Percentiles rank a stretch among this genome's conserved stretches.
Conservation (phyloP, 106 monocot species). For the Xerophyta viscosa region DNA sequence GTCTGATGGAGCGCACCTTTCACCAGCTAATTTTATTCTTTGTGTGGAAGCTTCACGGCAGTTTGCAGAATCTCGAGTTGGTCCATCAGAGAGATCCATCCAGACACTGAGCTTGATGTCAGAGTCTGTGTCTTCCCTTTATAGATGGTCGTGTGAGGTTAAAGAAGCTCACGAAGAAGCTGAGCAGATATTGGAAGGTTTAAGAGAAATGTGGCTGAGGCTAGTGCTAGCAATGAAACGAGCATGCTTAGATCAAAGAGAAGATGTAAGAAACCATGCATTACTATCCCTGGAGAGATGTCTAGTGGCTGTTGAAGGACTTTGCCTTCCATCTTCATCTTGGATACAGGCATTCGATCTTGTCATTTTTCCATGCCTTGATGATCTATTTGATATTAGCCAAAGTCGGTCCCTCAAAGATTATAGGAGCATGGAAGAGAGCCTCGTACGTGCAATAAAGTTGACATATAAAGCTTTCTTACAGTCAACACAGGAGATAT, state of each 20-base stretch:
- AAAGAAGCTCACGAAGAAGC: conserved; percentile 38
- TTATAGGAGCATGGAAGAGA: conserved; percentile 58
- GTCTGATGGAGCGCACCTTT: conserved; percentile 59
- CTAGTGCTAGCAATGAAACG: conserved; percentile 44
- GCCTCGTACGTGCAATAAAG: conserved; percentile 47
- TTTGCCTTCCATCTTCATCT: conserved; percentile 25
- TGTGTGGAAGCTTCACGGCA: conserved; percentile 56
- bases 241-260: conserved; percentile 48
- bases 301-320: conserved; percentile 27
- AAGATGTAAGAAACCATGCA: conserved; percentile 75
- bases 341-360: conserved; percentile 53
- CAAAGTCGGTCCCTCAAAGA: conserved; percentile 56
- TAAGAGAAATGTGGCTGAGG: conserved; percentile 71
- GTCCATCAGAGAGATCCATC: conserved; percentile 36
- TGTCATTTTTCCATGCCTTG: conserved; percentile 49
- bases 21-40: conserved; percentile 50
- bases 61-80: conserved; percentile 68
- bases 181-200: conserved; percentile 43
- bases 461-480: conserved; percentile 48
- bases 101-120: conserved; percentile 52
- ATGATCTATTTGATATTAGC: conserved; percentile 49
- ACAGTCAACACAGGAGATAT: conserved; percentile 43
- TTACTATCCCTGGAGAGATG: conserved; percentile 53
- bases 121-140: conserved; percentile 34
- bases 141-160: conserved; percentile 47